Base-by-base conservation (phyloP, 148 eudicot genomes). In the Chenopodium berlandieri region DNA sequence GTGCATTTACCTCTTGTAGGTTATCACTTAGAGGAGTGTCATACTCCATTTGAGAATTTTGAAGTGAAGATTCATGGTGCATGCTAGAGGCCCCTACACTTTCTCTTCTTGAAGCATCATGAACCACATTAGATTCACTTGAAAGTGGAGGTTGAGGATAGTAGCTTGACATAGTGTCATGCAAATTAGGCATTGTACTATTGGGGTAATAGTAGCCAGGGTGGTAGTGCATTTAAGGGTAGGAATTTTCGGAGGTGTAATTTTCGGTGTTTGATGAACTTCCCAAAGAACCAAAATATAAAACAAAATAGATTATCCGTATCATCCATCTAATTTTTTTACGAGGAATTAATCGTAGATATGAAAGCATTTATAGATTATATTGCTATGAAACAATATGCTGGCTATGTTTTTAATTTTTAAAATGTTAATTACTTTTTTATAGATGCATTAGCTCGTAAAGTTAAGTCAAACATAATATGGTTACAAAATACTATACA, bases 61-160 rank as follows among this genome's bases (percentile, higher is more conserved):
- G 58, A 17, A 22, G 25, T 47, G 76, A 17, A 9, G 76, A 74
- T 74, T 74, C 62, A 23, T 74, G 76, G 76, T 23, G 23, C 76
- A 74, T 74, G 58, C 62, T 74, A 47, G 32, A 17, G 27, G 30
- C 56, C 54, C 34, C 58, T 11, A 23, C n/a, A 46, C 58, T 74
- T 74, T 74, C 37, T 50, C 62, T 31, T 20, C 76, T 47, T 74
- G 31, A 23, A 47, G 47, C 47, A n/a, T 48, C 31, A 2, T 67
- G 32, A 22, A 25, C 16, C 31, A 70, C 8, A n/a, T 8, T 20
- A 3, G 27, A 31, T n/a, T 46, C 54, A 44, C 75, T 72, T 9
- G 10, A 72, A 72, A 20, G 0, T 20, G 50, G 52, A 17, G 54
- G 75, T 20, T 17, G 54, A 40, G 44, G 75, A 27, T 72, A 72